Percentiles rank a stretch among this genome's conserved stretches.
Evolutionary conservation across 2,329 filamentous ascomycete genomes (phyloP).

Genomic region (Aureobasidium subglaciale): DNA sequence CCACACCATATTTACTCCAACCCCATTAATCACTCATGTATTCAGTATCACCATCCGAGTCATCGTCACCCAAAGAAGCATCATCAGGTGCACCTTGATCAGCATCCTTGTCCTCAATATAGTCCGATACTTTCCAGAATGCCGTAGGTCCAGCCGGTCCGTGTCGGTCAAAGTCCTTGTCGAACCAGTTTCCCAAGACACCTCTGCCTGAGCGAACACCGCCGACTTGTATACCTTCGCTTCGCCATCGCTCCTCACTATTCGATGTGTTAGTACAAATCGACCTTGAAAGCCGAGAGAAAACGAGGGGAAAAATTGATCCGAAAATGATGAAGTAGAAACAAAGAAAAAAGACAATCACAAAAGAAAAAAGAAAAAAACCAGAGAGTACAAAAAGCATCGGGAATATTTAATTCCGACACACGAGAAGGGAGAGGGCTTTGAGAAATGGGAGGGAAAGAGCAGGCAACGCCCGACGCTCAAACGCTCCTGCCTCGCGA

Average conservation of each 20-base stretch:
- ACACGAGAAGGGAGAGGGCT: no score
- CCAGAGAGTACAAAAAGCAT: no score
- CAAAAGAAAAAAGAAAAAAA: no score
- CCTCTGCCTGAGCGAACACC: slow-evolving; percentile 59
- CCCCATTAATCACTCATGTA: not conserved
- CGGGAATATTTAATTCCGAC: no score
- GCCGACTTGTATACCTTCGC: slow-evolving; percentile 68
- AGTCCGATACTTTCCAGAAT: slow-evolving; percentile 62
- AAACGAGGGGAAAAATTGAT: not conserved
- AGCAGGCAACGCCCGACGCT: no score
- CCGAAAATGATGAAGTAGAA: no score
- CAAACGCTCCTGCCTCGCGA: no score
- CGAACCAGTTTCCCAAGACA: slow-evolving; percentile 71
- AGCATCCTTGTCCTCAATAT: slow-evolving; percentile 5
- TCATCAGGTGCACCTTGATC: not conserved
- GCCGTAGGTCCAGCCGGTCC: slow-evolving; percentile 68
- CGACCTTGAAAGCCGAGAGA: not conserved
- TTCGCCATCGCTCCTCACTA: slow-evolving; percentile 66
- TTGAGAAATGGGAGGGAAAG: no score
- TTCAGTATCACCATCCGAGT: slow-evolving; percentile 8
- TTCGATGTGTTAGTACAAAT: slow-evolving; percentile 18
- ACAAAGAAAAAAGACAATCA: no score
- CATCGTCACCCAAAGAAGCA: slow-evolving; percentile 1
- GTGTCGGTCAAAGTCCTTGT: slow-evolving; percentile 60
- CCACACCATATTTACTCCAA: no score